These are phyloP conservation scores for Tetraselmis chui DNA, from an alignment of 139 green algal species.

Conservation along the genomic window DNA sequence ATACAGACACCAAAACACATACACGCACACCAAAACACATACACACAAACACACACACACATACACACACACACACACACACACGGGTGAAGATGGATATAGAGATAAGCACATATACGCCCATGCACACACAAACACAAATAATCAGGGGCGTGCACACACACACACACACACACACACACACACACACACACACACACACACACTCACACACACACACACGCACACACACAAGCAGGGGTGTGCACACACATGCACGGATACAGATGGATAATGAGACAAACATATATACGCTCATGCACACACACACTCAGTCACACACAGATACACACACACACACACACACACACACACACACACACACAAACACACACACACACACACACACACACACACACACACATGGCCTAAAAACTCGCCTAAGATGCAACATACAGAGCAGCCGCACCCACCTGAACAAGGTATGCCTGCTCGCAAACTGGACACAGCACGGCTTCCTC, in stretches of 20 bases:
- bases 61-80: background rate
- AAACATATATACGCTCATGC: background rate
- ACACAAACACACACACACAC: background rate
- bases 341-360: too few species aligned
- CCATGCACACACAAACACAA: background rate
- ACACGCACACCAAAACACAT: too few species aligned
- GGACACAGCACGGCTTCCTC: background rate
- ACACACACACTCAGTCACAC: background rate
- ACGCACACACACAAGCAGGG: too few species aligned
- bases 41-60: too few species aligned
- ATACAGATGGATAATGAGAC: background rate
- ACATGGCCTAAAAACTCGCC: background rate
- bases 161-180: too few species aligned
- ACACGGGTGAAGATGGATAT: background rate
- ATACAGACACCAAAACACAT: too few species aligned
- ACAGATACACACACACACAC: too few species aligned
- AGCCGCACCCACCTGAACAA: background rate
- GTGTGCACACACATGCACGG: too few species aligned
- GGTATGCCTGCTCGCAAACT: background rate
- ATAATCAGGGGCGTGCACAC: too few species aligned
- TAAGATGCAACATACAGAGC: background rate
- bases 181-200: too few species aligned
- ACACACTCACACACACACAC: too few species aligned
- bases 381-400: background rate
- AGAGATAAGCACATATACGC: background rate